Conservation (phyloP, 2,329 filamentous ascomycete genomes). For the Myriosclerotinia scirpicola region DNA sequence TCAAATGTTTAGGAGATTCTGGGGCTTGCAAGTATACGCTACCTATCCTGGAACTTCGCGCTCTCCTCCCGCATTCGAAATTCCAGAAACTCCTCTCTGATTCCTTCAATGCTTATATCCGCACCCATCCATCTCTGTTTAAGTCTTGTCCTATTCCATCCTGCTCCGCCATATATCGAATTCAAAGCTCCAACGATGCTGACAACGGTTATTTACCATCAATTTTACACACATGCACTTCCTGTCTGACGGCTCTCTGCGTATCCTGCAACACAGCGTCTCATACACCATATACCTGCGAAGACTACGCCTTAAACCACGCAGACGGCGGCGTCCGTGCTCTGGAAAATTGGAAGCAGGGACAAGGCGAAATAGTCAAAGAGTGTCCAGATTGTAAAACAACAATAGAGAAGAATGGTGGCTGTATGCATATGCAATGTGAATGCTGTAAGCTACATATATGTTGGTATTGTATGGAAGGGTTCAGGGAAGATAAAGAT, state of each 20-base stretch:
- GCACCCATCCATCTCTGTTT: background rate
- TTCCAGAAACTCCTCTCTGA: background rate
- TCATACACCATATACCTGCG: background rate
- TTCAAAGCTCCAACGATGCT: background rate
- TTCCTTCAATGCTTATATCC: background rate
- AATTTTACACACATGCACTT: background rate
- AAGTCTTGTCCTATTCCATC: constrained; percentile 1
- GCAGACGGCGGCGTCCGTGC: background rate
- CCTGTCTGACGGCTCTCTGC: background rate
- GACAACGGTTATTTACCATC: background rate
- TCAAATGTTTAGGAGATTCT: background rate
- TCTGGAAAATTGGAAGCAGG: background rate
- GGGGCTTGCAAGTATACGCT: background rate
- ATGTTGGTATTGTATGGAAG: background rate
- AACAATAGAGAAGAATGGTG: background rate
- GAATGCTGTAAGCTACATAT: background rate
- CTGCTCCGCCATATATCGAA: background rate
- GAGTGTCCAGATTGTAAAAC: background rate
- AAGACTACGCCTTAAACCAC: background rate
- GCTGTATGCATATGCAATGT: background rate
- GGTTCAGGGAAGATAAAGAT: too few relatives aligned
- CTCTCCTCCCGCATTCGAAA: background rate
- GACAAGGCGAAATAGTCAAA: background rate
- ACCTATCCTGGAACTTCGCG: background rate
- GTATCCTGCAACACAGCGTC: background rate